These are phyloP conservation scores for Canna indica DNA, from an alignment of 176 grass and related monocot genomes.

Conservation along the genomic window DNA sequence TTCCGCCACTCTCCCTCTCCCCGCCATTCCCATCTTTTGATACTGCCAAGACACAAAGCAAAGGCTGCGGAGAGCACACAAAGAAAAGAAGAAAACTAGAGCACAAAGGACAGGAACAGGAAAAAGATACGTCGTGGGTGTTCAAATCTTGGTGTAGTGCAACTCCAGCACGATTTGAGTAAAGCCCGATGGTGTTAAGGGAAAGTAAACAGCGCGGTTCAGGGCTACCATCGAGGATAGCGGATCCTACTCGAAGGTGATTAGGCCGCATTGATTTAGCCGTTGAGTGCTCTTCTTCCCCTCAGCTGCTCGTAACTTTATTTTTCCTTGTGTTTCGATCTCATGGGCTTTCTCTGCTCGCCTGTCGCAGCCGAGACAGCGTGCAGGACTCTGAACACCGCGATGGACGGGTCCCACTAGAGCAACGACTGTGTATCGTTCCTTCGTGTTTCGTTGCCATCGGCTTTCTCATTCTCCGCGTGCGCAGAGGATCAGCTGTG, in stretches of 20 bases:
- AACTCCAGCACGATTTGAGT: not conserved
- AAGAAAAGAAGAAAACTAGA: not conserved
- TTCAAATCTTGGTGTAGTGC: not conserved
- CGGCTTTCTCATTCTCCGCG: too few relatives aligned
- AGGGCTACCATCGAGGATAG: not conserved
- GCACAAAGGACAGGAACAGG: slow-evolving; percentile 2
- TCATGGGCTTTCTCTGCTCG: not conserved
- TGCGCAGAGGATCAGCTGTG: too few relatives aligned
- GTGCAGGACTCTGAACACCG: not conserved
- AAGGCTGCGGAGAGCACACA: not conserved
- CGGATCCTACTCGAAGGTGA: not conserved
- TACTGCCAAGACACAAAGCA: not conserved
- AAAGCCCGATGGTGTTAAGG: not conserved
- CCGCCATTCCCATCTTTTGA: not conserved
- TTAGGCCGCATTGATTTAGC: not conserved
- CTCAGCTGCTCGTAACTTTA: not conserved
- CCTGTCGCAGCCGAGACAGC: not conserved
- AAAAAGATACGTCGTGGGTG: not conserved
- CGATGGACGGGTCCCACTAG: not conserved
- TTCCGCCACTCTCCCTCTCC: not conserved
- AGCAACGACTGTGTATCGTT: too few relatives aligned
- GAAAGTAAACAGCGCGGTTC: not conserved
- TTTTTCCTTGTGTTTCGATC: not conserved
- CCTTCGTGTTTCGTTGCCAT: not conserved
- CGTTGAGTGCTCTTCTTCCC: not conserved